Conservation (phyloP, 1,284 basidiomycete genomes). For the Pseudozyma pruni region DNA sequence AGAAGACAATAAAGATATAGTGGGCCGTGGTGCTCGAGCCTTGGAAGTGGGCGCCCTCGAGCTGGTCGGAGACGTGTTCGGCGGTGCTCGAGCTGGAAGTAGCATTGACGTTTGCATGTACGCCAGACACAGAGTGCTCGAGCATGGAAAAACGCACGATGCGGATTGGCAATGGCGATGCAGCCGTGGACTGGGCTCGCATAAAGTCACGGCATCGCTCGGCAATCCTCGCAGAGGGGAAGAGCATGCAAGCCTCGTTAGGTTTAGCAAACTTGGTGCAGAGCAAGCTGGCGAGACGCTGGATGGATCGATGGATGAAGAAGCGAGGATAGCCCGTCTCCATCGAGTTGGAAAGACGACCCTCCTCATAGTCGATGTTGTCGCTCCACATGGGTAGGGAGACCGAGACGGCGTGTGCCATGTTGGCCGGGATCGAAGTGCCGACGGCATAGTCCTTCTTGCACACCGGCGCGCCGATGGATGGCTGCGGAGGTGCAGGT, state of each 20-base stretch:
- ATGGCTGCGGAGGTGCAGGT: constrained; percentile 16
- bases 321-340: constrained; percentile 96
- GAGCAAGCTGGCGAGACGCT: constrained; percentile 71
- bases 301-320: constrained; percentile 89
- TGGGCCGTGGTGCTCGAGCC: constrained; percentile 33
- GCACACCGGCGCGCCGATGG: constrained; percentile 10
- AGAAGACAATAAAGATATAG: constrained; percentile 77
- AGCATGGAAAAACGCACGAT: constrained; percentile 59
- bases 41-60: constrained; percentile 27
- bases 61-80: constrained; percentile 27
- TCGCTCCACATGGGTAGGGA: constrained; percentile 94
- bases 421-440: constrained; percentile 67
- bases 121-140: constrained; percentile 17
- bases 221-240: constrained; percentile 57
- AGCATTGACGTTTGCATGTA: not conserved
- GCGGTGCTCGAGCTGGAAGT: constrained; percentile 39
- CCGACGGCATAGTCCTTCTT: constrained; percentile 48
- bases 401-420: constrained; percentile 90
- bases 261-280: constrained; percentile 53
- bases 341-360: constrained; percentile 84
- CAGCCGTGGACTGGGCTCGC: constrained; percentile 28
- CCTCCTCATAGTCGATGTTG: constrained; percentile 92
- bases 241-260: constrained; percentile 54
- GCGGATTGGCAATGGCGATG: constrained; percentile 40
- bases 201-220: constrained; percentile 62